Percentiles rank a stretch among this genome's conserved stretches.
These are phyloP conservation scores for Penicillium canescens DNA, from an alignment of 495 filamentous ascomycete species.

Conservation along the genomic window DNA sequence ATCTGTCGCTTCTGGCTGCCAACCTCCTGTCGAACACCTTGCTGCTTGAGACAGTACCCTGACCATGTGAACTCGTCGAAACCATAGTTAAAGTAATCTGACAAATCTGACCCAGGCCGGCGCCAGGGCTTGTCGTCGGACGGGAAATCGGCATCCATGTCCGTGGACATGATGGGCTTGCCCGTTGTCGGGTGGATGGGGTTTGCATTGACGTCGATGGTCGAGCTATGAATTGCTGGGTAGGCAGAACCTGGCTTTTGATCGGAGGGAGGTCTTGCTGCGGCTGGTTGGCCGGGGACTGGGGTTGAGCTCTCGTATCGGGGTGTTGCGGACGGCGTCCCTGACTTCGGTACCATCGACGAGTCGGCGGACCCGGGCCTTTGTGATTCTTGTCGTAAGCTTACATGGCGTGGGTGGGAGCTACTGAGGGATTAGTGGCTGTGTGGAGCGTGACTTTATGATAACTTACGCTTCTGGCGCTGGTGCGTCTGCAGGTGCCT, in stretches of 20 bases:
- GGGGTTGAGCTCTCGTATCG: conserved; percentile 45
- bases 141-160: conserved; percentile 78
- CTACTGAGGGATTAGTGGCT: conserved; percentile 21
- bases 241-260: conserved; percentile 58
- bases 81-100: conserved; percentile 99
- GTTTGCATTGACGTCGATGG: conserved; percentile 79
- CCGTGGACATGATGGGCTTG: conserved; percentile 70
- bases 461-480: conserved; percentile 57
- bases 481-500: conserved; percentile 73
- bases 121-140: conserved; percentile 90
- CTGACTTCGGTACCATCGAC: conserved; percentile 28
- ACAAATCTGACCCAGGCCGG: conserved; percentile 89
- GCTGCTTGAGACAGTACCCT: conserved; percentile 87
- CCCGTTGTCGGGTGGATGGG: conserved; percentile 72
- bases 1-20: conserved; percentile 79
- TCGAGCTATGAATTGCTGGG: conserved; percentile 71
- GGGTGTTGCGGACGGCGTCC: conserved; percentile 38
- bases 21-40: conserved; percentile 70
- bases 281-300: conserved; percentile 34
- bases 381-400: conserved; percentile 64
- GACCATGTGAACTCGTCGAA: conserved; percentile 99
- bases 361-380: conserved; percentile 56
- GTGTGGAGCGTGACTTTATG: neutral
- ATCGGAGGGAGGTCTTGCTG: conserved; percentile 43
- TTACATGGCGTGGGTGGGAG: conserved; percentile 41